Conservation (phyloP, 306 rosid species). For the Carpinus fangiana region DNA sequence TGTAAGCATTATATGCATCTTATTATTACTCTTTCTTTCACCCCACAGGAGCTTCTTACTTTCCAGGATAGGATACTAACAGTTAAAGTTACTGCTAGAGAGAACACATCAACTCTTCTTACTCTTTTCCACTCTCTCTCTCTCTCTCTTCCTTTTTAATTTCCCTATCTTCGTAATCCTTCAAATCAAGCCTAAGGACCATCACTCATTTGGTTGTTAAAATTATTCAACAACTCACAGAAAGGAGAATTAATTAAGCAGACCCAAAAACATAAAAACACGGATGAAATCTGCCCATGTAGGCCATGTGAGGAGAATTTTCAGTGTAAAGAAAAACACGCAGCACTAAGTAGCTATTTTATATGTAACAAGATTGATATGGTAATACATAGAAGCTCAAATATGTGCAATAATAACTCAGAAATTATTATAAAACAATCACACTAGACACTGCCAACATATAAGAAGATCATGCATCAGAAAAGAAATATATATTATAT, state of each 20-base stretch:
- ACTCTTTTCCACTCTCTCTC: not conserved
- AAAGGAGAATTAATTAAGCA: not conserved
- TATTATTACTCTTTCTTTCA: not conserved
- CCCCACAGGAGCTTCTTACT: not conserved
- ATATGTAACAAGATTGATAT: not conserved
- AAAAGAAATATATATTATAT: conserved; percentile 2
- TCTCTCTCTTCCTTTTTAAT: not conserved
- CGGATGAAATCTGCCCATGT: not conserved
- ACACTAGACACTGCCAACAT: conserved; percentile 10
- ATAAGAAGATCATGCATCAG: conserved; percentile 12
- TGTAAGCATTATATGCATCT: not conserved
- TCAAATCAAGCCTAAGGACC: not conserved
- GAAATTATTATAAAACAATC: not conserved
- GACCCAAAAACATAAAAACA: not conserved
- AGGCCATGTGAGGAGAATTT: not conserved
- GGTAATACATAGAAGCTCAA: not conserved
- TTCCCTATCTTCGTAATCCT: not conserved
- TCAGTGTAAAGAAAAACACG: not conserved
- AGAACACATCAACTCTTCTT: not conserved
- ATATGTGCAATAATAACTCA: not conserved
- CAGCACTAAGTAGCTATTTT: not conserved
- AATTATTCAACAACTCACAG: not conserved
- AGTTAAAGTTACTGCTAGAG: not conserved
- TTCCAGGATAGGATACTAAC: not conserved
- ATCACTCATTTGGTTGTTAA: not conserved